Percentiles rank a stretch among this genome's conserved stretches.
These are phyloP conservation scores for Botryobasidium botryosum DNA, from an alignment of 768 basidiomycete species.

Conservation along the genomic window DNA sequence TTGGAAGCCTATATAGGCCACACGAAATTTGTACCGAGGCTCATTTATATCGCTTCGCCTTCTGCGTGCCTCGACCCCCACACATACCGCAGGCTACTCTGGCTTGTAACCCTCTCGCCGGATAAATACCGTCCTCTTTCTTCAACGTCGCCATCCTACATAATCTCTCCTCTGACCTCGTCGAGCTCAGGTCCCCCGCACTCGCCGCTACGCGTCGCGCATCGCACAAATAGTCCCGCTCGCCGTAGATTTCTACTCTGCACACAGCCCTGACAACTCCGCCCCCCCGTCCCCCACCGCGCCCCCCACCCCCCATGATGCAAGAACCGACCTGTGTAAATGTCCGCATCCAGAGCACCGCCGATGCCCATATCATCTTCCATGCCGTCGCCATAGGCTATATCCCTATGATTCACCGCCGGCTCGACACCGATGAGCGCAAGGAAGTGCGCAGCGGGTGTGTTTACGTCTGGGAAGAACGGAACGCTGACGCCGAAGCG, in stretches of 20 bases:
- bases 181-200: too few relatives aligned
- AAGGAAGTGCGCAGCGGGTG: slow-evolving; percentile 4
- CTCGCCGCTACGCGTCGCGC: too few relatives aligned
- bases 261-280: slow-evolving; percentile 3
- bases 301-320: slow-evolving; percentile 26
- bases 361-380: slow-evolving; percentile 71
- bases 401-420: slow-evolving; percentile 61
- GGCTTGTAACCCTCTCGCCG: too few relatives aligned
- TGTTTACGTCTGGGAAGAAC: slow-evolving; percentile 9
- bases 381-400: slow-evolving; percentile 50
- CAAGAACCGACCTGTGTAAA: slow-evolving; percentile 61
- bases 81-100: too few relatives aligned
- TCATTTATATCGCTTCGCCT: too few relatives aligned
- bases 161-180: too few relatives aligned
- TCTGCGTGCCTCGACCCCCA: too few relatives aligned
- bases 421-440: slow-evolving; percentile 70
- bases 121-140: too few relatives aligned
- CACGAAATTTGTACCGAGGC: too few relatives aligned
- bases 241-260: background rate
- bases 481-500: slow-evolving; percentile 9
- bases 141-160: too few relatives aligned
- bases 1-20: too few relatives aligned
- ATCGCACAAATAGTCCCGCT: too few relatives aligned
- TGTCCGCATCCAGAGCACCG: slow-evolving; percentile 45
- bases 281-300: slow-evolving; percentile 15